Evolutionary conservation across 2,329 filamentous ascomycete species (phyloP), one percentile per base, ranked within the genome.

Genomic region (Paraphoma sp.): DNA sequence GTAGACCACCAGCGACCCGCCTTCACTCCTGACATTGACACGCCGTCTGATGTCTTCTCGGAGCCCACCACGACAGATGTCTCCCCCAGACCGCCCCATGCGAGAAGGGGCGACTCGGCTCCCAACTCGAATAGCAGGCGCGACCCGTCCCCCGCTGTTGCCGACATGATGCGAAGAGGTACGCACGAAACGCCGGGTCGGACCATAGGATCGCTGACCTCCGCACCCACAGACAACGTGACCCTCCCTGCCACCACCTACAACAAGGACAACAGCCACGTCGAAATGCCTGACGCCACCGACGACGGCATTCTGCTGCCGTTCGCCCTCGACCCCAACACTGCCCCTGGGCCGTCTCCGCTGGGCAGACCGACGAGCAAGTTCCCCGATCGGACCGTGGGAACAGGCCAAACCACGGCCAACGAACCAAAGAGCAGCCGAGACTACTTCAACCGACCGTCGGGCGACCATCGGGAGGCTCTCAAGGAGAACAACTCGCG

Each of bases 241-340:
- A 88, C 87, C 3, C 81, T 96, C 16, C 91, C 92, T 3, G 85
- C 90, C 1, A 89, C 87, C 46, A 91, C 85, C 7, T 96, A 96
- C 76, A 62, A 53, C 56, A 87, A 89, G 64, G 91, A 89, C 68
- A 91, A 91, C 67, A 86, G 89, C 55, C 90, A 90, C 68, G 94
- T 91, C 2, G 80, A 88, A 54, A 79, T 80, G 5, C 86, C 87
- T 51, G 84, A 84, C 41, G 84, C 84, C 45, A 87, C 91, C 63
- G 89, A 89, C 71, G 72, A 77, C 60, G 63, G 80, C 64, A 70
- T 82, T 64, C 78, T 82, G 55, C 76, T 84, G 17, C 82, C 82
- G 5, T 81, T 84, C 67, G 80, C 80, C 7, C 79, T 83, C 53
- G 82, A 84, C 58, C 80, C 81, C 6, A 84, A 80, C 51, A 75